Evolutionary conservation across 371 early-diverging fungal genomes (phyloP), one percentile per base, ranked within the genome.

Genomic region (Mucor velutinosus): DNA sequence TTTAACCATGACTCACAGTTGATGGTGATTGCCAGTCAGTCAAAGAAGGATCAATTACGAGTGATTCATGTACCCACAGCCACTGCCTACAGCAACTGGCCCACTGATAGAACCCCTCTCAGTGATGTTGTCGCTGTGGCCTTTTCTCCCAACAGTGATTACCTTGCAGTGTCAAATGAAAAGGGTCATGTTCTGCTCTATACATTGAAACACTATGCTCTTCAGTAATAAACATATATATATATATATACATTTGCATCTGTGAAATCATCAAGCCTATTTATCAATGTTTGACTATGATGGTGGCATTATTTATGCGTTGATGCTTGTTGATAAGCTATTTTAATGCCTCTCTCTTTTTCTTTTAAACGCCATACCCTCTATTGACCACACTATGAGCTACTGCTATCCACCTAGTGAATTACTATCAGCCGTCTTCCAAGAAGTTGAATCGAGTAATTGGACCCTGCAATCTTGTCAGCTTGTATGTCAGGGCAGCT

Each of bases 21-120:
- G 21, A 74, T 98, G 74, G 90, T 88, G 14, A 88, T 97, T 25
- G 80, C 89, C 10, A 92, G 92, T 70, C 68, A 85, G 51, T 71
- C 69, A 27, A 91, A 90, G 66, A 86, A 89, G 70, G 93, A 95
- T 67, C 87, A 92, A 59, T 75, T 97, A 62, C 81, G 88, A 69
- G 68, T 98, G 25, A 76, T 93, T 5, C 95, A 98, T 77, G 70
- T 92, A 37, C 91, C 94, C 14, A 86, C 94, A 0, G 79, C 86
- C 53, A 83, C 87, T 15, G 94, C 97, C 45, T 95, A 92, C 77
- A 65, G 83, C 64, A 97, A 97, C 81, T 98, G 97, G 97, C 97
- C 97, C 4, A 94, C 93, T 10, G 71, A 74, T 11, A 77, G 79
- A 27, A 95, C 96, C 6, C 95, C 95, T 14, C 79, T 96, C 33